Percentiles rank a stretch among this genome's conserved stretches.
These are phyloP conservation scores for Aspergillus sp. DNA, from an alignment of 2,329 filamentous ascomycete species.

Conservation along the genomic window DNA sequence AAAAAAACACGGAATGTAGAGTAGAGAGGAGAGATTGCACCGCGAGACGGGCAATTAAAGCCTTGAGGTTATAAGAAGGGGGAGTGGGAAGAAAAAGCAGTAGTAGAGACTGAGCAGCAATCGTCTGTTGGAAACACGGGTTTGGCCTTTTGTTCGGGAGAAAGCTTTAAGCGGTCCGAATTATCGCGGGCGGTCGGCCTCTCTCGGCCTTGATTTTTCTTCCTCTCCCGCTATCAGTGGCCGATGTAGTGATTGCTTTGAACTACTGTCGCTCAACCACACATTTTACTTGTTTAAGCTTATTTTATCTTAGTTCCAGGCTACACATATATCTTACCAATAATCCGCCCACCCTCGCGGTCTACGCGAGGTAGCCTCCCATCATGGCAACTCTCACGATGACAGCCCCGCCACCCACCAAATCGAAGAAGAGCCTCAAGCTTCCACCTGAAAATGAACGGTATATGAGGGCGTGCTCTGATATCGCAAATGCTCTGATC, in stretches of 20 bases:
- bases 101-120: slow-evolving; percentile 20
- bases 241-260: background rate
- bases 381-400: slow-evolving; percentile 64
- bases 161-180: slow-evolving; percentile 40
- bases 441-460: slow-evolving; percentile 91
- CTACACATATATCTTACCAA: background rate
- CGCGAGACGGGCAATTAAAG: slow-evolving; percentile 18
- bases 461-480: slow-evolving; percentile 89
- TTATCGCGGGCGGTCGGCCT: slow-evolving; percentile 28
- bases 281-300: background rate
- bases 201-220: slow-evolving; percentile 27
- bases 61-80: slow-evolving; percentile 14
- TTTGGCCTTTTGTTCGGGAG: slow-evolving; percentile 32
- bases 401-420: slow-evolving; percentile 57
- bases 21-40: slow-evolving; percentile 18
- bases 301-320: background rate
- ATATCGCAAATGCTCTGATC: slow-evolving; percentile 90
- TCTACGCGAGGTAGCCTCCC: slow-evolving; percentile 11
- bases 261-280: background rate
- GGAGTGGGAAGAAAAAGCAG: slow-evolving; percentile 18
- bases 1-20: slow-evolving; percentile 12
- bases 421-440: slow-evolving; percentile 68
- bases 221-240: background rate
- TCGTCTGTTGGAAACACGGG: slow-evolving; percentile 23
- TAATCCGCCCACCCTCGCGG: slow-evolving; percentile 6